Conservation (phyloP, 768 basidiomycete species). For the Mycena capillaripes region DNA sequence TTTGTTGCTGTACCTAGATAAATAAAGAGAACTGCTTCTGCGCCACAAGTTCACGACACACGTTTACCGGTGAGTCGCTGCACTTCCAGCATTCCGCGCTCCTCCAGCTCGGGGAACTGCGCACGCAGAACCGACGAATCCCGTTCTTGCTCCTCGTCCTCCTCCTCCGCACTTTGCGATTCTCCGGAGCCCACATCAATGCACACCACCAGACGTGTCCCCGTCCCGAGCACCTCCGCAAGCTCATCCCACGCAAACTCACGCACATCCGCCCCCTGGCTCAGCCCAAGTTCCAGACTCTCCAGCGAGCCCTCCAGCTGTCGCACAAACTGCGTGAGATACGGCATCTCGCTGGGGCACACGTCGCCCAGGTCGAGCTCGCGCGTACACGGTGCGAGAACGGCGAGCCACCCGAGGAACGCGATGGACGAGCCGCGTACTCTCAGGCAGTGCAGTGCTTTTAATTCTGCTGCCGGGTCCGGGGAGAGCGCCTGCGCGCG, state of each 20-base stretch:
- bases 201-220: constrained; percentile 2
- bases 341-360: constrained; percentile 16
- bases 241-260: constrained; percentile 23
- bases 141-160: background rate
- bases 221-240: background rate
- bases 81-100: constrained; percentile 6
- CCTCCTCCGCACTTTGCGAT: background rate
- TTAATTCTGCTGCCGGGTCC: background rate
- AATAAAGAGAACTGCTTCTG: no score
- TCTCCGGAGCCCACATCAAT: background rate
- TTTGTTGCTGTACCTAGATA: no score
- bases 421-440: constrained; percentile 31
- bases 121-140: background rate
- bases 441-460: background rate
- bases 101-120: background rate
- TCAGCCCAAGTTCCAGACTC: constrained; percentile 3
- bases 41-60: background rate
- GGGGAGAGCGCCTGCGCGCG: background rate
- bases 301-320: background rate
- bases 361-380: constrained; percentile 16
- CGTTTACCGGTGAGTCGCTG: background rate
- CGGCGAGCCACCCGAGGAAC: constrained; percentile 29
- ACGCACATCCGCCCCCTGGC: background rate
- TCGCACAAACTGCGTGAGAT: constrained; percentile 1
- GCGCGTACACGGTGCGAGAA: constrained; percentile 2